phyloP scores from a whole-genome alignment of 2,329 filamentous ascomycete genomes.

The Capronia epimyces region DNA sequence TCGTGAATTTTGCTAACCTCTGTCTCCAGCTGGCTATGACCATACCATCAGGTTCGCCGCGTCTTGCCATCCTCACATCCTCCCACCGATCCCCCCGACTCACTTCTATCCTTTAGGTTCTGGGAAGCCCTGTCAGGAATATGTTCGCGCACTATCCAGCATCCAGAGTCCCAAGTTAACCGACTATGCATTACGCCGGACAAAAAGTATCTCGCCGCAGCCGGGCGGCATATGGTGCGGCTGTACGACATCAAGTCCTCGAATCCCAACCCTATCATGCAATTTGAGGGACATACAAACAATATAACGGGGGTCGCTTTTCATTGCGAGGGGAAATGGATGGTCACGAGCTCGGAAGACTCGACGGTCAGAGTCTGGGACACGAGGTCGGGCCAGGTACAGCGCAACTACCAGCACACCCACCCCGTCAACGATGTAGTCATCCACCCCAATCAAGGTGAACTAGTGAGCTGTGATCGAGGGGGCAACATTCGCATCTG shows the following conservation, averaged over 20 bases:
- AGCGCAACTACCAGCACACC: conserved; percentile 88
- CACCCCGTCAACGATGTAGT: conserved; percentile 93
- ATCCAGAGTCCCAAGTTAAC: conserved; percentile 97
- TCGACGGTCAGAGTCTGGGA: conserved; percentile 98
- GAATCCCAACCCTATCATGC: conserved; percentile 89
- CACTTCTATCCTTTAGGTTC: conserved; percentile 56
- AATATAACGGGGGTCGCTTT: conserved; percentile 97
- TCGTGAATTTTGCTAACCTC: conserved; percentile 26
- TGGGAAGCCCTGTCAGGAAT: conserved; percentile 98
- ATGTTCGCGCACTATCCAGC: conserved; percentile 94
- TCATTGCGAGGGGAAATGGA: conserved; percentile 99
- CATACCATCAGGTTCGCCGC: conserved; percentile 63
- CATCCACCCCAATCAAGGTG: conserved; percentile 98
- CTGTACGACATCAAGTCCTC: conserved; percentile 98
- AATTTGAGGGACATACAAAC: conserved; percentile 90
- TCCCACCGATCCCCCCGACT: conserved; percentile 6
- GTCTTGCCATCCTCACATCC: background rate
- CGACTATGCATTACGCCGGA: conserved; percentile 96
- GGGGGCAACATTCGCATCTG: conserved; percentile 89
- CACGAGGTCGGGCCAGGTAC: conserved; percentile 74
- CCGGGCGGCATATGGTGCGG: conserved; percentile 80
- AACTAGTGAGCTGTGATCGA: conserved; percentile 93
- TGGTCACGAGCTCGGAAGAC: conserved; percentile 96
- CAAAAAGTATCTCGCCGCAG: conserved; percentile 86
- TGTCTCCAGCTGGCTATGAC: conserved; percentile 60